Evolutionary conservation across 768 basidiomycete genomes (phyloP).

Genomic region (Termitomyces sp.): DNA sequence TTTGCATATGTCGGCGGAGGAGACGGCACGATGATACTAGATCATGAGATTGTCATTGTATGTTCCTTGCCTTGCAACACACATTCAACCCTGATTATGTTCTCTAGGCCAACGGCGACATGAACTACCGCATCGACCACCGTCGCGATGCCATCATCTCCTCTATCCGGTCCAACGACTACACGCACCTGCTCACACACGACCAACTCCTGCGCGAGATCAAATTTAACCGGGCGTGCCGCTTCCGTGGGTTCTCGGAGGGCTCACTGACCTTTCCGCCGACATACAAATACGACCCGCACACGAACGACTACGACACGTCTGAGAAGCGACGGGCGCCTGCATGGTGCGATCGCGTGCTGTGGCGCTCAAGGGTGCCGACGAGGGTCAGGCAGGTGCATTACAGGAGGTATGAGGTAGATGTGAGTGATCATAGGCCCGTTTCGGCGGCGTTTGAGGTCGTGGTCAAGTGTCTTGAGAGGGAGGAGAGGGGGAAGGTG

Average conservation of each 20-base stretch:
- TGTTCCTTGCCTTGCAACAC: conserved; percentile 26
- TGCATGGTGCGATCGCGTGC: conserved; percentile 95
- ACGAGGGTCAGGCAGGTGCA: conserved; percentile 62
- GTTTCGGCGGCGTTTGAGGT: conserved; percentile 78
- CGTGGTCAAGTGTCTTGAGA: conserved; percentile 69
- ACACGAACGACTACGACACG: conserved; percentile 77
- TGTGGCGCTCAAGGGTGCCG: conserved; percentile 66
- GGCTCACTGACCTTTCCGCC: conserved; percentile 81
- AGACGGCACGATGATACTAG: conserved; percentile 88
- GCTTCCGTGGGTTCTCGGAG: conserved; percentile 81
- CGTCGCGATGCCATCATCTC: conserved; percentile 80
- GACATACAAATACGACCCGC: conserved; percentile 93
- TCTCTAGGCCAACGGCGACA: conserved; percentile 79
- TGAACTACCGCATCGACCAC: conserved; percentile 97
- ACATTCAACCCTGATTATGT: neutral
- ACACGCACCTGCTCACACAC: conserved; percentile 60
- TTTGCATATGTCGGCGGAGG: conserved; percentile 85
- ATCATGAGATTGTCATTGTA: conserved; percentile 93
- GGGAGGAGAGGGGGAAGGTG: conserved; percentile 54
- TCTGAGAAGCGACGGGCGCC: conserved; percentile 88
- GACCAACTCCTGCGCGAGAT: conserved; percentile 93
- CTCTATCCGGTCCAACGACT: conserved; percentile 66
- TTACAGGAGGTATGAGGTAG: conserved; percentile 82
- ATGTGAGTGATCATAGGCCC: conserved; percentile 89
- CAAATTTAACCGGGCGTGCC: conserved; percentile 82